Evolutionary conservation across 1,284 basidiomycete genomes (phyloP).

Genomic region (Leccinum fuscescens): DNA sequence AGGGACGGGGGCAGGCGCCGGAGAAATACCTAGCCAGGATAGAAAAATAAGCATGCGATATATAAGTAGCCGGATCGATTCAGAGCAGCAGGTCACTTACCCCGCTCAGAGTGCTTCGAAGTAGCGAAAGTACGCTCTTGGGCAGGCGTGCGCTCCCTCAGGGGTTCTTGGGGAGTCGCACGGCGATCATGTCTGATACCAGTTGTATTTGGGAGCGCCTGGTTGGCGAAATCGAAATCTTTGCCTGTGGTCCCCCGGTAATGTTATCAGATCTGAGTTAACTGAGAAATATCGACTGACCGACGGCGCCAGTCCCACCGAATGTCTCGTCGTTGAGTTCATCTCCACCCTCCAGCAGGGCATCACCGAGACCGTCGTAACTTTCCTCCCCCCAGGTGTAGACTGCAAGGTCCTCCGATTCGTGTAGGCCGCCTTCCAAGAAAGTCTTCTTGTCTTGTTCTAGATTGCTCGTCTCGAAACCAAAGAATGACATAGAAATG

Average conservation of each 20-base stretch:
- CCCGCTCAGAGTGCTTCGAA: constrained; percentile 27
- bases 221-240: constrained; percentile 85
- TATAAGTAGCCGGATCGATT: constrained; percentile 16
- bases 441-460: constrained; percentile 60
- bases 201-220: constrained; percentile 36
- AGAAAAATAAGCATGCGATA: constrained; percentile 9
- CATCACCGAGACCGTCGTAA: constrained; percentile 88
- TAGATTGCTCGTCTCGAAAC: constrained; percentile 63
- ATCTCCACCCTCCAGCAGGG: constrained; percentile 85
- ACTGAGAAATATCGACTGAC: constrained; percentile 64
- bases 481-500: constrained; percentile 74
- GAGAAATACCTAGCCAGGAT: constrained; percentile 33
- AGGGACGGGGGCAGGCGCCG: constrained; percentile 28
- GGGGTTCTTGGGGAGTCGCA: constrained; percentile 21
- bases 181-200: constrained; percentile 16
- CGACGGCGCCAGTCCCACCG: constrained; percentile 66
- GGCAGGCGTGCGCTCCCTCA: constrained; percentile 30
- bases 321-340: constrained; percentile 97
- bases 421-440: constrained; percentile 48
- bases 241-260: constrained; percentile 54
- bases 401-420: constrained; percentile 77
- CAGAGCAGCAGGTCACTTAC: constrained; percentile 25
- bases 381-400: constrained; percentile 89
- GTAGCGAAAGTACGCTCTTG: constrained; percentile 23
- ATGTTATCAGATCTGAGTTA: constrained; percentile 19